A percentile compares a stretch with the other conserved stretches of the same genome.
Conservation (phyloP, 352 stramenopile genomes). For the Phytophthora tubulina region DNA sequence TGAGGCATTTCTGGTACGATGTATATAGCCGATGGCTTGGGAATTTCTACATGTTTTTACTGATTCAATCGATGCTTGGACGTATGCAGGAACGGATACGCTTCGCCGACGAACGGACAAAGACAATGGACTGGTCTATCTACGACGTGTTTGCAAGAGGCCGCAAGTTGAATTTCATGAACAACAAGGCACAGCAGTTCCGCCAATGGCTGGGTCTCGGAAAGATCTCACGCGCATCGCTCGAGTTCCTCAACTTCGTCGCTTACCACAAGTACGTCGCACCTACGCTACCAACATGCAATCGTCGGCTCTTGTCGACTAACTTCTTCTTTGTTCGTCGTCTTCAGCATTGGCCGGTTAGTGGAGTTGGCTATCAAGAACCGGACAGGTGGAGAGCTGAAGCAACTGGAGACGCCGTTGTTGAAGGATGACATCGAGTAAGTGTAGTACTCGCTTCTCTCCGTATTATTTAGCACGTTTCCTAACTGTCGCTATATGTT, state of each 20-base stretch:
- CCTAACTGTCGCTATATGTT: neutral
- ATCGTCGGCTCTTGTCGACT: constrained; percentile 1
- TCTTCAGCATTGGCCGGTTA: constrained; percentile 74
- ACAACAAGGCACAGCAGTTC: constrained; percentile 70
- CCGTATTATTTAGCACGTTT: neutral
- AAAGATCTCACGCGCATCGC: constrained; percentile 73
- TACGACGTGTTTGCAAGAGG: constrained; percentile 85
- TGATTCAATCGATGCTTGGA: constrained; percentile 13
- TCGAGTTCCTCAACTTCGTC: constrained; percentile 91
- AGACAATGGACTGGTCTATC: constrained; percentile 84
- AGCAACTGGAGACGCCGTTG: constrained; percentile 59
- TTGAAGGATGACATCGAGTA: constrained; percentile 74
- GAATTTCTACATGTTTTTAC: neutral
- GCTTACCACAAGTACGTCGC: constrained; percentile 85
- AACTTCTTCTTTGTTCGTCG: neutral
- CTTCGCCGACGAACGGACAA: constrained; percentile 86
- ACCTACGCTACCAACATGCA: neutral
- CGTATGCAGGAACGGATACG: constrained; percentile 73
- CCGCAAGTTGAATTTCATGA: constrained; percentile 89
- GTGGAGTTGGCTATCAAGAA: constrained; percentile 87
- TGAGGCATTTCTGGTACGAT: constrained; percentile 67
- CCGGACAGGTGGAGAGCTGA: constrained; percentile 62
- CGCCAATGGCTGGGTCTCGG: constrained; percentile 75
- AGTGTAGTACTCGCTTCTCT: constrained; percentile 16
- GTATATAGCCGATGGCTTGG: neutral